These are phyloP conservation scores for Cubamyces lactineus DNA, from an alignment of 768 basidiomycete genomes.

Conservation along the genomic window DNA sequence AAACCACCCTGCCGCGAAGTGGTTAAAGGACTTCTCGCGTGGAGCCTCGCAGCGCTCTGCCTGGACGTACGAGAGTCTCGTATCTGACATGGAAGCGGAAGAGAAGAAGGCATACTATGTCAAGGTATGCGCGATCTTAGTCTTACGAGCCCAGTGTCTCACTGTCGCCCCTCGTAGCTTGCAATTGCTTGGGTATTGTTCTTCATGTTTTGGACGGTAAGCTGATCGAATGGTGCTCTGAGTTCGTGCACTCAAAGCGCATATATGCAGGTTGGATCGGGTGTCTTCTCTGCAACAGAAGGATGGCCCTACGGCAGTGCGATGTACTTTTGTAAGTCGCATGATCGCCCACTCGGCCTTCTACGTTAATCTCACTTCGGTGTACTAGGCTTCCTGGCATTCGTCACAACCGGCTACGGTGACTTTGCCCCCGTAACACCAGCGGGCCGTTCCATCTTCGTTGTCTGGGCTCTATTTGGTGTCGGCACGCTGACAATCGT, in stretches of 20 bases:
- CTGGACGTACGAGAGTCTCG: slow-evolving; percentile 25
- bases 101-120: slow-evolving; percentile 59
- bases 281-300: slow-evolving; percentile 71
- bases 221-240: slow-evolving; percentile 24
- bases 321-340: slow-evolving; percentile 69
- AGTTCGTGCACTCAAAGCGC: not conserved
- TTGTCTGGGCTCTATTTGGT: slow-evolving; percentile 78
- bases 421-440: slow-evolving; percentile 64
- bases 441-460: slow-evolving; percentile 75
- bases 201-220: slow-evolving; percentile 77
- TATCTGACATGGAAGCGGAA: slow-evolving; percentile 31
- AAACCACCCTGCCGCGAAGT: slow-evolving; percentile 19
- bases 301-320: slow-evolving; percentile 65
- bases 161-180: slow-evolving; percentile 32
- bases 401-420: slow-evolving; percentile 79
- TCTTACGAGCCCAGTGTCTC: not conserved
- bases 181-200: slow-evolving; percentile 61
- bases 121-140: slow-evolving; percentile 44
- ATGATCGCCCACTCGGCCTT: not conserved
- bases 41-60: slow-evolving; percentile 8
- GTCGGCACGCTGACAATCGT: slow-evolving; percentile 78
- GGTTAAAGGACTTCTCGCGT: slow-evolving; percentile 25
- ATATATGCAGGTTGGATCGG: slow-evolving; percentile 59
- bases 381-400: slow-evolving; percentile 63
- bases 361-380: not conserved